A percentile compares a stretch with the other conserved stretches of the same genome.
phyloP scores from a whole-genome alignment of 129 eudicot genomes.

The Lonicera japonica region DNA sequence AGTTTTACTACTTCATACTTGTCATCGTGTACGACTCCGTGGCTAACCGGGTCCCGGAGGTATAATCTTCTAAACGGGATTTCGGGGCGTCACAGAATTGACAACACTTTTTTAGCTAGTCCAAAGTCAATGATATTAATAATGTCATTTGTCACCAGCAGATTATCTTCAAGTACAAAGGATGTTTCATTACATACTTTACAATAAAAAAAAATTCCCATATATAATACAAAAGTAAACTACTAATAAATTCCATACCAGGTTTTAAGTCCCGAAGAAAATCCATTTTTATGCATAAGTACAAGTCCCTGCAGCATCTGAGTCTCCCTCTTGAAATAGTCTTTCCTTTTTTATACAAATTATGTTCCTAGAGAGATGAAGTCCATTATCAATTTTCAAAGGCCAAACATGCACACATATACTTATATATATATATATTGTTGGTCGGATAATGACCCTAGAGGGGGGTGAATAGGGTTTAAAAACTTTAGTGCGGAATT shows the following conservation, averaged over 20 bases:
- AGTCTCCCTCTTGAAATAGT: constrained; percentile 75
- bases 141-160: constrained; percentile 68
- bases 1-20: too few species aligned
- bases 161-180: constrained; percentile 49
- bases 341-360: constrained; percentile 60
- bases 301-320: constrained; percentile 87
- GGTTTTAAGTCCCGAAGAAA: constrained; percentile 95
- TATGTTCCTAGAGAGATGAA: constrained; percentile 87
- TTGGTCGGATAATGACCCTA: too few species aligned
- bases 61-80: too few species aligned
- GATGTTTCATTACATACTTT: background rate
- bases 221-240: background rate
- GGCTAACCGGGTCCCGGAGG: too few species aligned
- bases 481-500: too few species aligned
- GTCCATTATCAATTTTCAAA: too few species aligned
- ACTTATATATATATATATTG: too few species aligned
- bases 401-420: too few species aligned
- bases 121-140: constrained; percentile 95
- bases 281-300: constrained; percentile 76
- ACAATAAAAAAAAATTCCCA: background rate
- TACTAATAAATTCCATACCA: constrained; percentile 36
- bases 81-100: too few species aligned
- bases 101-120: constrained; percentile 66
- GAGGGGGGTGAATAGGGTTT: too few species aligned
- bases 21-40: too few species aligned